phyloP scores from a whole-genome alignment of 2,329 filamentous ascomycete species.

The Pseudogymnoascus sp. region DNA sequence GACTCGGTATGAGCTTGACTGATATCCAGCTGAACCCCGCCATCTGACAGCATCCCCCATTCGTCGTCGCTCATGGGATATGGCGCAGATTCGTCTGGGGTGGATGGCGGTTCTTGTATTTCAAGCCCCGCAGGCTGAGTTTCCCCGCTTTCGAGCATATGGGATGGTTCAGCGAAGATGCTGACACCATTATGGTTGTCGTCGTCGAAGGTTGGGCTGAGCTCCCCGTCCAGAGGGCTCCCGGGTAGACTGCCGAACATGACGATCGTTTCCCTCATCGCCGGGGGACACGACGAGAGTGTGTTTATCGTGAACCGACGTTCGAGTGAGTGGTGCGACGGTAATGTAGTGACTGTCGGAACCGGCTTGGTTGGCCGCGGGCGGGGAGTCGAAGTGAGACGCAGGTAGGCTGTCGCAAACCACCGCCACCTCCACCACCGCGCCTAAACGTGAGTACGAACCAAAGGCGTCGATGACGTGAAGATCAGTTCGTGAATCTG shows the following conservation, averaged over 20 bases:
- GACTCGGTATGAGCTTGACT: neutral
- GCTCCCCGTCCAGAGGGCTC: neutral
- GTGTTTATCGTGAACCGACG: neutral
- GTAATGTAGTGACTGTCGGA: slow-evolving; percentile 5
- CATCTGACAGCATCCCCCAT: neutral
- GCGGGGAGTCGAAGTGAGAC: slow-evolving; percentile 4
- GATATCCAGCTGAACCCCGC: slow-evolving; percentile 1
- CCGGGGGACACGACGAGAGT: neutral
- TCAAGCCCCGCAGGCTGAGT: neutral
- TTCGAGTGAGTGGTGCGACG: neutral
- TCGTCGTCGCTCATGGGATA: slow-evolving; percentile 7
- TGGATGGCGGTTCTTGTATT: neutral
- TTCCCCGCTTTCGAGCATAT: slow-evolving; percentile 8
- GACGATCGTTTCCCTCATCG: slow-evolving; percentile 5
- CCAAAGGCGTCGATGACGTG: neutral
- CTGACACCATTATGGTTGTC: slow-evolving; percentile 8
- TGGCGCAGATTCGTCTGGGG: neutral
- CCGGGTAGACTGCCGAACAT: neutral
- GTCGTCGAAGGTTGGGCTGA: slow-evolving; percentile 5
- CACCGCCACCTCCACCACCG: slow-evolving; percentile 5
- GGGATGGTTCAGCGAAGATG: neutral
- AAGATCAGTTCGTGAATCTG: neutral
- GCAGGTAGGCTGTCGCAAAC: neutral
- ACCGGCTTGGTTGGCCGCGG: slow-evolving; percentile 1
- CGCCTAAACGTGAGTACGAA: neutral